Percentiles rank a stretch among this genome's conserved stretches.
Conservation (phyloP, 2,329 filamentous ascomycete species). For the Bipolaris zeicola region DNA sequence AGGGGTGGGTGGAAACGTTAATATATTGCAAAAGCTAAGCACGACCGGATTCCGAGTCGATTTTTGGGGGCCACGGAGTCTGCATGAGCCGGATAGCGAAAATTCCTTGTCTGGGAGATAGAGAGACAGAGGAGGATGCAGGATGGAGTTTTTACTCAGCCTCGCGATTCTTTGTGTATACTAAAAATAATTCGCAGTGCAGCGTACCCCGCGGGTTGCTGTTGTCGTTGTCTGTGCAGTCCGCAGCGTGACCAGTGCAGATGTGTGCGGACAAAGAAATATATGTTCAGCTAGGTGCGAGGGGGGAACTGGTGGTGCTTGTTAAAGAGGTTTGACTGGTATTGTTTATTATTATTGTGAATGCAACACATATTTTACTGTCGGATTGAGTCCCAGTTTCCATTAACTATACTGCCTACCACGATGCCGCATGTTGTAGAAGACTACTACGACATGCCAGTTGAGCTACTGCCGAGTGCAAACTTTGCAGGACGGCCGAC, state of each 20-base stretch:
- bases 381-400: no score
- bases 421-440: conserved; percentile 17
- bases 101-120: neutral
- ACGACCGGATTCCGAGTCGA: no score
- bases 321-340: no score
- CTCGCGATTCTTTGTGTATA: conserved; percentile 11
- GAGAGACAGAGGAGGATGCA: no score
- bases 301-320: no score
- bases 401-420: neutral
- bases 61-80: neutral
- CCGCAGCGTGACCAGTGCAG: conserved; percentile 5
- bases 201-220: neutral
- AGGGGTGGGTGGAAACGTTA: neutral
- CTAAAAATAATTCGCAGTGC: conserved; percentile 1
- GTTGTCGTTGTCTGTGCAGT: conserved; percentile 3
- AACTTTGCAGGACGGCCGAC: conserved; percentile 33
- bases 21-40: no score
- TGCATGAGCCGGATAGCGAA: neutral
- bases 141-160: conserved; percentile 3
- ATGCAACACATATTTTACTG: no score
- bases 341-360: no score
- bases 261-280: conserved; percentile 6
- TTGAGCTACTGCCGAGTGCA: conserved; percentile 27
- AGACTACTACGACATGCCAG: conserved; percentile 31
- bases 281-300: neutral